Percentiles rank a stretch among this genome's conserved stretches.
Conservation (phyloP, 257 asterid species). For the Prunella vulgaris region DNA sequence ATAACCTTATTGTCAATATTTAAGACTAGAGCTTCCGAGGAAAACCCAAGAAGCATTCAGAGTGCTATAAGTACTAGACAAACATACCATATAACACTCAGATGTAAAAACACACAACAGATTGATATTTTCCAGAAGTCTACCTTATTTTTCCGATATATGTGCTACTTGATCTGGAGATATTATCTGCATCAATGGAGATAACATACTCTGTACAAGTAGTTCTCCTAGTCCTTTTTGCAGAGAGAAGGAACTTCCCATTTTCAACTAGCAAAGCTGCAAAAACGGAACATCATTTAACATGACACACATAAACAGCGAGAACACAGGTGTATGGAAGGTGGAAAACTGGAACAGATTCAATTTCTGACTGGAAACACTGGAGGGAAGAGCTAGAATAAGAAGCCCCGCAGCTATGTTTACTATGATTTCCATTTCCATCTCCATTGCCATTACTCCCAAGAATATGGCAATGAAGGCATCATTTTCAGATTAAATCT, state of each 20-base stretch:
- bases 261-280: slow-evolving; percentile 52
- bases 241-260: slow-evolving; percentile 59
- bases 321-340: not conserved
- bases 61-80: not conserved
- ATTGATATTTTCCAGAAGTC: not conserved
- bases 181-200: slow-evolving; percentile 54
- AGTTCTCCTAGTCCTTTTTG: slow-evolving; percentile 51
- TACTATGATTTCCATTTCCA: not conserved
- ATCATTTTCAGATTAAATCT: not conserved
- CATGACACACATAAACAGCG: not conserved
- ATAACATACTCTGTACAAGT: slow-evolving; percentile 58
- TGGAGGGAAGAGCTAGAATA: not conserved
- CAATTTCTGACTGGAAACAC: not conserved
- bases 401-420: not conserved
- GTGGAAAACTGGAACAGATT: not conserved
- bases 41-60: not conserved
- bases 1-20: not conserved
- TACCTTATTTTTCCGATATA: slow-evolving; percentile 54
- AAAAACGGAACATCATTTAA: not conserved
- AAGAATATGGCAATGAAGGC: not conserved
- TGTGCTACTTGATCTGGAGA: slow-evolving; percentile 49
- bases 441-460: not conserved
- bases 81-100: not conserved
- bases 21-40: not conserved
- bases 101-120: not conserved